Evolutionary conservation across 75 land plant genomes (phyloP), one percentile per base, ranked within the genome.

Genomic region (Larix kaempferi): DNA sequence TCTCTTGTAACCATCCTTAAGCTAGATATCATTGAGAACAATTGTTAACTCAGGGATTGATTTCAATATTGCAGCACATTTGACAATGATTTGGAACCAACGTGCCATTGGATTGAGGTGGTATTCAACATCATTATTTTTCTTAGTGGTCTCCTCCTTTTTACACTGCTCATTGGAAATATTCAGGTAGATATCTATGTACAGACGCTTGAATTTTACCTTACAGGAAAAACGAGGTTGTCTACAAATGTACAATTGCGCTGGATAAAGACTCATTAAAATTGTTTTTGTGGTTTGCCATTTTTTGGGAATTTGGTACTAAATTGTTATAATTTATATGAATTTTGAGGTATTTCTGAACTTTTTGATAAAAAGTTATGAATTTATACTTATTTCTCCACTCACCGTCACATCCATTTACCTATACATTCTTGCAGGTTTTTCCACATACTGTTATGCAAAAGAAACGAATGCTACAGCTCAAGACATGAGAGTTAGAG

Each of bases 101-200:
- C 95, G 16, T 86, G 94, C 62, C 81, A 96, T 26, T 79, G 85
- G 82, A 59, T 88, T 6, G 99, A 96, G 80, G 97, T 94, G 74
- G 64, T 83, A 15, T 96, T 94, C 86, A 88, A 94, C 72, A 92
- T 96, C 71, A 67, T 83, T 13, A 84, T 87, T n/a, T 87, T 90
- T 33, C 88, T 91, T 13, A 76, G 89, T 61, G 97, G 97, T 29
- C 78, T 94, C 22, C 61, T 94, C 74, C 87, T 96, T n/a, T 96
- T 96, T 87, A 94, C 93, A 23, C 65, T 96, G 11, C 74, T 94
- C 60, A 92, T 96, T n/a, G 99, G 97, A 37, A 96, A 96, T 66
- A 93, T 96, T 41, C 99, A 96, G 96, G 96, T 93, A 76, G 23
- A 19, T 21, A 55, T 29, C 21, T 56, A 7, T 27, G 22, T 16